Evolutionary conservation across 179 eudicot species (phyloP).

Genomic region (Beta macrorhiza): DNA sequence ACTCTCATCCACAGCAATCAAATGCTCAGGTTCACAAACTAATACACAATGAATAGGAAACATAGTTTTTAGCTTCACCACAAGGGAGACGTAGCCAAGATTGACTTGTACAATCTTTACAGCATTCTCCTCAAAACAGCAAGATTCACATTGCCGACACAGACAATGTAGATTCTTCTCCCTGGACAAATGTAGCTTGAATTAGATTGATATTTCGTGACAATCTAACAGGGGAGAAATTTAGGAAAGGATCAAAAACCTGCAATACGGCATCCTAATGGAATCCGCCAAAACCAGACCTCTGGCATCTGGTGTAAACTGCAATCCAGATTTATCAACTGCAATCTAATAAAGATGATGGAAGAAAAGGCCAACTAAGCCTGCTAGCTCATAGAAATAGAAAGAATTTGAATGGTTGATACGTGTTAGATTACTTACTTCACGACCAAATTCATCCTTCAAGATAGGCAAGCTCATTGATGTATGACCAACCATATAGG

Average conservation of each 20-base stretch:
- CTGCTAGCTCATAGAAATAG: conserved; percentile 10
- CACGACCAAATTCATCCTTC: conserved; percentile 54
- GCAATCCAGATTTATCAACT: conserved; percentile 57
- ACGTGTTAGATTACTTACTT: conserved; percentile 48
- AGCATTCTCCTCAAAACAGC: conserved; percentile 56
- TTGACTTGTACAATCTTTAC: conserved; percentile 77
- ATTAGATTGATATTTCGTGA: background rate
- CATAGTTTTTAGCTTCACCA: conserved; percentile 51
- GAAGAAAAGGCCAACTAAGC: conserved; percentile 16
- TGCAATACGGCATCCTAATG: conserved; percentile 73
- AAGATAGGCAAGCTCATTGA: conserved; percentile 50
- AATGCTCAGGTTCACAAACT: conserved; percentile 68
- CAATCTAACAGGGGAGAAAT: background rate
- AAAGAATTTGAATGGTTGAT: background rate
- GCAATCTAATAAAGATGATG: conserved; percentile 47
- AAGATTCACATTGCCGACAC: conserved; percentile 62
- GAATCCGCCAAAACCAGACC: conserved; percentile 62
- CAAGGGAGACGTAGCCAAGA: conserved; percentile 58
- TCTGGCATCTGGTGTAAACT: conserved; percentile 72
- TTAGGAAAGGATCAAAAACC: conserved; percentile 37
- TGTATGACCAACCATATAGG: conserved; percentile 68
- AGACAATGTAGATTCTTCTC: conserved; percentile 53
- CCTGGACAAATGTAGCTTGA: conserved; percentile 40
- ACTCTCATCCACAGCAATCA: conserved; percentile 79
- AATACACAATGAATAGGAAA: conserved; percentile 57